phyloP scores from a whole-genome alignment of 257 asterid species.

The Coffea canephora region DNA sequence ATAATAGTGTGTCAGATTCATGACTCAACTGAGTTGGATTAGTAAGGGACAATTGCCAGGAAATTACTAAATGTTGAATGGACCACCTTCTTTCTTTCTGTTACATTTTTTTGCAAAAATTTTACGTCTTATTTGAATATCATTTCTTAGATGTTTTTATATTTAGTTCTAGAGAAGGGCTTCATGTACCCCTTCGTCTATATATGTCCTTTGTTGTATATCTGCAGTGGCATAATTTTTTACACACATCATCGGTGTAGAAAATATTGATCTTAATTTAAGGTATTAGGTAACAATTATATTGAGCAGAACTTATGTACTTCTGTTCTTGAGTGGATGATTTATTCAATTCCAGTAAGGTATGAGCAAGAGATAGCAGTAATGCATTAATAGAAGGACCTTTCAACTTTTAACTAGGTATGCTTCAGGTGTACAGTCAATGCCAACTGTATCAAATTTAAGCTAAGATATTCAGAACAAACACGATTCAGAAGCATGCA shows the following conservation, averaged over 20 bases:
- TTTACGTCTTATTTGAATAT: not conserved
- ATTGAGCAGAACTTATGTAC: not conserved
- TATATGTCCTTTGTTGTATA: not conserved
- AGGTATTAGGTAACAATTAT: not conserved
- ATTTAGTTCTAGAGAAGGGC: not conserved
- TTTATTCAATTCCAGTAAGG: not conserved
- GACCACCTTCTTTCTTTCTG: not conserved
- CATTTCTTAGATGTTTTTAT: not conserved
- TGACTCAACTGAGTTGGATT: not conserved
- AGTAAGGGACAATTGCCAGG: not conserved
- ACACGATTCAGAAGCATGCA: conserved; percentile 3
- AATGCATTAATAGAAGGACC: not conserved
- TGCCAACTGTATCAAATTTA: not conserved
- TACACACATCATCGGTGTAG: not conserved
- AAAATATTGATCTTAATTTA: not conserved
- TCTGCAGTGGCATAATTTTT: not conserved
- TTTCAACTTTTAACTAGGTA: too few relatives aligned
- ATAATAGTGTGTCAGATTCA: not conserved
- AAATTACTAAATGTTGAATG: not conserved
- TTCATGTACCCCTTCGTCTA: not conserved
- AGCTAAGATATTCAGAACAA: not conserved
- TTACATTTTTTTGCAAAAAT: not conserved
- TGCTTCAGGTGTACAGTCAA: not conserved
- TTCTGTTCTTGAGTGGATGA: not conserved
- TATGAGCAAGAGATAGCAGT: not conserved